Evolutionary conservation across 495 filamentous ascomycete species (phyloP).

Genomic region (Trichocladium antarcticum): DNA sequence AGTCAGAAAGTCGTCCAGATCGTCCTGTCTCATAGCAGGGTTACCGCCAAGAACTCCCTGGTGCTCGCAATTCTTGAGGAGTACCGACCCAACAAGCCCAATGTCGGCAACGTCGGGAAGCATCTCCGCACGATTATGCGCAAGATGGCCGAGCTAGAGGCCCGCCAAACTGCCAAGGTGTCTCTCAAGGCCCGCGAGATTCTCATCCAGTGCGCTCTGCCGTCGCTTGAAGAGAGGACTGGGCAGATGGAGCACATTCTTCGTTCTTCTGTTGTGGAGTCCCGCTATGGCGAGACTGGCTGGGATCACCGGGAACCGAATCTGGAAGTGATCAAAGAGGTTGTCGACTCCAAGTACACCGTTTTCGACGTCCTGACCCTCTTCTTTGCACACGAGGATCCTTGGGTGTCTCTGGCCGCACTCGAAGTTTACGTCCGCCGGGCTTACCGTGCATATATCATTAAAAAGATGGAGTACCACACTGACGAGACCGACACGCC

Average conservation of each 20-base stretch:
- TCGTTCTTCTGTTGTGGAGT: conserved; percentile 92
- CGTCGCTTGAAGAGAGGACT: conserved; percentile 86
- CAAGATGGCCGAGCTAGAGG: conserved; percentile 85
- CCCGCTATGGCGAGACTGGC: conserved; percentile 89
- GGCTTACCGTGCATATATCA: conserved; percentile 87
- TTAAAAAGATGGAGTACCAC: conserved; percentile 82
- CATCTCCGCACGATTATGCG: conserved; percentile 73
- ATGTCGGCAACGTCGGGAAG: conserved; percentile 75
- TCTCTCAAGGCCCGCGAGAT: conserved; percentile 93
- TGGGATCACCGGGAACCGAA: conserved; percentile 94
- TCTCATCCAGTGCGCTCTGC: conserved; percentile 90
- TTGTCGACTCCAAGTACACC: conserved; percentile 95
- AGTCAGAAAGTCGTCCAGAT: conserved; percentile 69
- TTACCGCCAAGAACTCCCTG: conserved; percentile 88
- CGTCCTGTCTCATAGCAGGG: conserved; percentile 86
- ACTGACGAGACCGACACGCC: conserved; percentile 63
- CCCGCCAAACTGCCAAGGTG: conserved; percentile 80
- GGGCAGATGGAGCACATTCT: conserved; percentile 98
- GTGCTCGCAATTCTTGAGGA: conserved; percentile 84
- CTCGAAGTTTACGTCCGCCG: conserved; percentile 94
- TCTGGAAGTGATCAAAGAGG: conserved; percentile 80
- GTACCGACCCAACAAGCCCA: conserved; percentile 89
- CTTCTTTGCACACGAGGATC: conserved; percentile 89
- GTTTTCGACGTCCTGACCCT: conserved; percentile 91
- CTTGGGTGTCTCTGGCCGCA: conserved; percentile 88